Conservation (phyloP, 495 filamentous ascomycete genomes). For the Penicillium verhagenii region DNA sequence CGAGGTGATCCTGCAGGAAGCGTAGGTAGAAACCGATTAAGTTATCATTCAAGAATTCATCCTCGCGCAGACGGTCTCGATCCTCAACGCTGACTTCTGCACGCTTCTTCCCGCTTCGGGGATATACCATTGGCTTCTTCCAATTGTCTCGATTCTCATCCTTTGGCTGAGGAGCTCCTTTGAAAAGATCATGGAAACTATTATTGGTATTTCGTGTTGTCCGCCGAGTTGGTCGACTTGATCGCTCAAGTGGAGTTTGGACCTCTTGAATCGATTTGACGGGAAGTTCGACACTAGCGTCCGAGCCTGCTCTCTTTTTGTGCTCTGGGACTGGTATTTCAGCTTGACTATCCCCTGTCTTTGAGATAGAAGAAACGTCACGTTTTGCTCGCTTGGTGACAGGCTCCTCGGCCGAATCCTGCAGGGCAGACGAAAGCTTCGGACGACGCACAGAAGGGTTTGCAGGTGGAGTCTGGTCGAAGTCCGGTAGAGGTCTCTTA, state of each 20-base stretch:
- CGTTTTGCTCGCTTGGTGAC: not conserved
- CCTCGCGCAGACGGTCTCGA: constrained; percentile 74
- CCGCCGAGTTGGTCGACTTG: constrained; percentile 35
- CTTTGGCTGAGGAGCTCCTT: constrained; percentile 6
- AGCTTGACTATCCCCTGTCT: not conserved
- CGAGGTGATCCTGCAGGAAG: constrained; percentile 65
- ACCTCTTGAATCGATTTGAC: constrained; percentile 24
- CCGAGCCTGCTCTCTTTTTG: not conserved
- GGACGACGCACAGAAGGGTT: constrained; percentile 8
- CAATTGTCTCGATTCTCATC: constrained; percentile 28
- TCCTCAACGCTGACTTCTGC: constrained; percentile 77
- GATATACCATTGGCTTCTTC: constrained; percentile 66
- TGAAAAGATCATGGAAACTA: constrained; percentile 1
- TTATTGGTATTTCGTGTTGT: constrained; percentile 1
- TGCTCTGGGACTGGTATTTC: not conserved
- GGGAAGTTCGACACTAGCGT: constrained; percentile 27
- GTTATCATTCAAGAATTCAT: constrained; percentile 91
- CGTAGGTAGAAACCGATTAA: constrained; percentile 83
- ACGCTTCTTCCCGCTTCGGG: constrained; percentile 63
- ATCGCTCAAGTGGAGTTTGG: constrained; percentile 8
- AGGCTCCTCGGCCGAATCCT: constrained; percentile 18
- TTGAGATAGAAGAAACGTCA: not conserved
- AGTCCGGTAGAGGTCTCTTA: not conserved
- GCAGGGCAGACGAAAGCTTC: constrained; percentile 35
- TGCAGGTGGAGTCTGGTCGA: not conserved